Conservation (phyloP, 2,329 filamentous ascomycete species). For the Coniochaeta pulveracea region DNA sequence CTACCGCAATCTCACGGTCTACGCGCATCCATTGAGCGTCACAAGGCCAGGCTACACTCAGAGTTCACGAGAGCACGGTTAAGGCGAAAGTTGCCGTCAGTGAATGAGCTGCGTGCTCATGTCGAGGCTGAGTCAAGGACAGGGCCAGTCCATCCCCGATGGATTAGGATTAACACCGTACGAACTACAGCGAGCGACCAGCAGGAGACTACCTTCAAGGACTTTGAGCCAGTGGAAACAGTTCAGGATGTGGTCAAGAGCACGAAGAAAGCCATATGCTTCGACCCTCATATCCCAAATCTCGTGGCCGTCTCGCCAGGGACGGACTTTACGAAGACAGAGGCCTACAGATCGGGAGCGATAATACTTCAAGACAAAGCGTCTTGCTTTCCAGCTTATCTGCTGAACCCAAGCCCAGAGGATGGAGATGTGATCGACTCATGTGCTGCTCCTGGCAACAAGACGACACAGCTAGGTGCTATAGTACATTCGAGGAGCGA, state of each 20-base stretch:
- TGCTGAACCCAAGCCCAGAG: conserved; percentile 57
- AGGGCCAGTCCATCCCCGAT: conserved; percentile 59
- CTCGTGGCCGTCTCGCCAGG: conserved; percentile 67
- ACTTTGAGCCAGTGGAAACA: conserved; percentile 43
- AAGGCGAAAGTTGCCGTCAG: conserved; percentile 53
- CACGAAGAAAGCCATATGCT: conserved; percentile 40
- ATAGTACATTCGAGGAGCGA: conserved; percentile 42
- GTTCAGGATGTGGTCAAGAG: conserved; percentile 43
- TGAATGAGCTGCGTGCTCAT: conserved; percentile 53
- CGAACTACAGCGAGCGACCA: conserved; percentile 61
- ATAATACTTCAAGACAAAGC: conserved; percentile 95
- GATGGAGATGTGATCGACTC: conserved; percentile 80
- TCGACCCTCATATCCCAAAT: conserved; percentile 77
- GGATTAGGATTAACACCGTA: conserved; percentile 80
- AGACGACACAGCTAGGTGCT: conserved; percentile 86
- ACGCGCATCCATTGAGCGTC: conserved; percentile 61
- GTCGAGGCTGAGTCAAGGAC: conserved; percentile 41
- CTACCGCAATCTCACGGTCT: conserved; percentile 72
- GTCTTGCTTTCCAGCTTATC: conserved; percentile 88
- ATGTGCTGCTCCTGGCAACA: conserved; percentile 92
- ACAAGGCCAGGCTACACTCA: conserved; percentile 69
- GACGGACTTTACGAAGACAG: conserved; percentile 59
- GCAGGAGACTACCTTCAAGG: conserved; percentile 61
- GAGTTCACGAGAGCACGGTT: conserved; percentile 76
- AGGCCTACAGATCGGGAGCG: conserved; percentile 63